A percentile compares a stretch with the other conserved stretches of the same genome.
phyloP scores from a whole-genome alignment of 176 grass and related monocot species.

The Rhynchospora pubera region DNA sequence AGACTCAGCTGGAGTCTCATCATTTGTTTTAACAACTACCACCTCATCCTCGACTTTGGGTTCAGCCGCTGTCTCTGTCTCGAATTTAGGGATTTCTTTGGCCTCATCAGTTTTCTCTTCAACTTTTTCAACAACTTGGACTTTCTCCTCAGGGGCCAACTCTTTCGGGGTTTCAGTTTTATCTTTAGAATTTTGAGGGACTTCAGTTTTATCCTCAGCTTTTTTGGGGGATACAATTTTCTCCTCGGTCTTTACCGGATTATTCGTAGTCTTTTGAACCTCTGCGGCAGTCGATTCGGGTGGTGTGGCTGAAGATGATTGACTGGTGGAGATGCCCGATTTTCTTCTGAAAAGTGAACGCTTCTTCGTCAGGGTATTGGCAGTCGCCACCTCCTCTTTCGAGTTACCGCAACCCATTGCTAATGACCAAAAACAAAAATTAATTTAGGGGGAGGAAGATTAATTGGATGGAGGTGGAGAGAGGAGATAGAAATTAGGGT shows the following conservation, averaged over 20 bases:
- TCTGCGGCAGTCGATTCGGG: not conserved
- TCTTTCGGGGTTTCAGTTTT: not conserved
- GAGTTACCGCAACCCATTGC: slow-evolving; percentile 85
- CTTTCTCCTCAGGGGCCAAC: not conserved
- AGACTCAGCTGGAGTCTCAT: not conserved
- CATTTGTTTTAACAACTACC: not conserved
- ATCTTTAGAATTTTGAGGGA: not conserved
- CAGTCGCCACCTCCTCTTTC: slow-evolving; percentile 65
- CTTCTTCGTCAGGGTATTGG: slow-evolving; percentile 42
- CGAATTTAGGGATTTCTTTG: not conserved
- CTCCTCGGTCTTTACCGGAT: not conserved
- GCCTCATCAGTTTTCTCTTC: not conserved
- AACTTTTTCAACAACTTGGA: not conserved
- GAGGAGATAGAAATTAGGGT: slow-evolving; percentile 29
- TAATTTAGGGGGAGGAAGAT: not conserved
- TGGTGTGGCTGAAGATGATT: slow-evolving; percentile 7
- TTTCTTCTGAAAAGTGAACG: slow-evolving; percentile 47
- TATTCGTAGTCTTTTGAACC: not conserved
- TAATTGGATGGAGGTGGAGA: slow-evolving; percentile 11
- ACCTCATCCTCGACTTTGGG: not conserved
- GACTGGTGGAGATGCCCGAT: slow-evolving; percentile 31
- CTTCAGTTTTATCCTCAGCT: not conserved
- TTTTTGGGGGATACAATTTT: not conserved
- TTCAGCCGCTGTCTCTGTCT: not conserved
- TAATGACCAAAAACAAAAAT: slow-evolving; percentile 1